Evolutionary conservation across 768 basidiomycete genomes (phyloP).

Genomic region (Lactarius vividus): DNA sequence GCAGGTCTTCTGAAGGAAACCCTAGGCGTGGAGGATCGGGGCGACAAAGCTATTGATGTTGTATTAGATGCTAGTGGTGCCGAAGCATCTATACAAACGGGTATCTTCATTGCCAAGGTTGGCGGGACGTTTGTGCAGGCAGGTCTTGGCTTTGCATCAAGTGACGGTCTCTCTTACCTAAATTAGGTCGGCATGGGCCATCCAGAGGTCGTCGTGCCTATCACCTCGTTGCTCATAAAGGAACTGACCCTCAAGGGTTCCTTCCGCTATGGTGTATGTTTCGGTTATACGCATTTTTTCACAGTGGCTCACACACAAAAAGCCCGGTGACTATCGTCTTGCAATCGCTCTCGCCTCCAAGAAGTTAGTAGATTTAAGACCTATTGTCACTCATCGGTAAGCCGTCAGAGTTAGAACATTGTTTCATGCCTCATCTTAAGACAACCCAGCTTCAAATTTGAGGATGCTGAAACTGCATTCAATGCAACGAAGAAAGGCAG

Average conservation of each 20-base stretch:
- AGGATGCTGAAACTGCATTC: constrained; percentile 78
- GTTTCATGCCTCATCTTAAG: neutral
- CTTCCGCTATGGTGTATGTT: constrained; percentile 82
- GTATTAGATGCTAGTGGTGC: constrained; percentile 93
- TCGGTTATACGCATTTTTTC: neutral
- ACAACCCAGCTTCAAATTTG: constrained; percentile 61
- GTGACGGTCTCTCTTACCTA: constrained; percentile 29
- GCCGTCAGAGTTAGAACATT: constrained; percentile 19
- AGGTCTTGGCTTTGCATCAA: constrained; percentile 3
- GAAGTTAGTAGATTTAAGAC: constrained; percentile 82
- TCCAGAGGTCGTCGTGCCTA: constrained; percentile 70
- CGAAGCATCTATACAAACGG: constrained; percentile 89
- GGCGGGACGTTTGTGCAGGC: constrained; percentile 78
- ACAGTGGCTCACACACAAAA: constrained; percentile 12
- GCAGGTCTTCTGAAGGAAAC: constrained; percentile 61
- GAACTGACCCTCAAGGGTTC: constrained; percentile 83
- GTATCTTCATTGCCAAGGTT: constrained; percentile 65
- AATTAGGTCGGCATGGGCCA: constrained; percentile 83
- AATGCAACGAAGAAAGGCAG: constrained; percentile 75
- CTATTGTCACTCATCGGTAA: constrained; percentile 85
- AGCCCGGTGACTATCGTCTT: constrained; percentile 84
- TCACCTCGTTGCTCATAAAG: constrained; percentile 67
- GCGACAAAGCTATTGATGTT: constrained; percentile 71
- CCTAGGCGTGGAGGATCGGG: constrained; percentile 69
- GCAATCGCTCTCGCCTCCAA: constrained; percentile 81